phyloP scores from a whole-genome alignment of 441 rosid genomes.

The Jatropha podagrica region DNA sequence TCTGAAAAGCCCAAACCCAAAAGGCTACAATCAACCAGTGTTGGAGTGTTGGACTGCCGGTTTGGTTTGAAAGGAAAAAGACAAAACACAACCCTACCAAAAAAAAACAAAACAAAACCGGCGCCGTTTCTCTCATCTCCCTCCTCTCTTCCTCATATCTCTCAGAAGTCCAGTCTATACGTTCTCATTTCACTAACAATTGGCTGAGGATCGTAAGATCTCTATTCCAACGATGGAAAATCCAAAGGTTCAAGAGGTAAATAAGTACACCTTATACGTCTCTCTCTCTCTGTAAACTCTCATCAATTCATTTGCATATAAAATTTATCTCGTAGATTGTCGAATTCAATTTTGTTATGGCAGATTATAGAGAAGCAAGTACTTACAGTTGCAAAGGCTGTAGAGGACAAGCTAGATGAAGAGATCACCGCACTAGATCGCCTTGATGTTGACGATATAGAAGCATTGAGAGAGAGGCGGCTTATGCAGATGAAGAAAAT shows the following conservation, averaged over 20 bases:
- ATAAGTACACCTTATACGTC: neutral
- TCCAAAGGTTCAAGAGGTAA: conserved; percentile 63
- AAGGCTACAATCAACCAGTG: too few species aligned
- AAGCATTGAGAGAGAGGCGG: conserved; percentile 71
- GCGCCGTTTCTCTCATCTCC: conserved; percentile 7
- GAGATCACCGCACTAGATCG: conserved; percentile 77
- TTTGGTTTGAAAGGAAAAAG: too few species aligned
- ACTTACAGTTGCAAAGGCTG: conserved; percentile 82
- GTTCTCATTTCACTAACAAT: neutral
- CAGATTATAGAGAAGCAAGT: conserved; percentile 87
- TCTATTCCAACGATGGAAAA: conserved; percentile 47
- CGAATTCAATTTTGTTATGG: neutral
- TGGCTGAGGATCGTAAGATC: neutral
- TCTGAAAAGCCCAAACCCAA: too few species aligned
- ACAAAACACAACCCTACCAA: too few species aligned
- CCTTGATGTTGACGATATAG: conserved; percentile 77
- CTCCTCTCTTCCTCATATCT: neutral
- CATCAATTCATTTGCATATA: neutral
- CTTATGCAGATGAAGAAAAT: conserved; percentile 86
- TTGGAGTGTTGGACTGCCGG: too few species aligned
- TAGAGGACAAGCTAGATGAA: conserved; percentile 83
- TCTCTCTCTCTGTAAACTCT: neutral
- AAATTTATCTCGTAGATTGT: neutral
- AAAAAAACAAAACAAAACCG: neutral
- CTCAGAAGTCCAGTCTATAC: neutral